A percentile compares a stretch with the other conserved stretches of the same genome.
phyloP scores from a whole-genome alignment of 192 early-diverging fungal genomes.

The Thamnidium elegans region DNA sequence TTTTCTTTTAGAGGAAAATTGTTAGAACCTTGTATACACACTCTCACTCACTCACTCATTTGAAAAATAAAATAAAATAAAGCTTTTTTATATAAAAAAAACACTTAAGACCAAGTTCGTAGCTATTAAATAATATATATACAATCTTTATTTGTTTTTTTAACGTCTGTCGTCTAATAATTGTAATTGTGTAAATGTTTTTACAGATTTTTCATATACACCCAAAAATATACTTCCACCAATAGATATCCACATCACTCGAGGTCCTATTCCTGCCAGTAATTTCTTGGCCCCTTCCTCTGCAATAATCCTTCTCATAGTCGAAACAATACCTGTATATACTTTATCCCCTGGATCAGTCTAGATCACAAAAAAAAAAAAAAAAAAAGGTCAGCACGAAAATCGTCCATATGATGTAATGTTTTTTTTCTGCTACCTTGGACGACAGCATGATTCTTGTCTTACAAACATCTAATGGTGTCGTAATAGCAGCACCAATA shows the following conservation, averaged over 20 bases:
- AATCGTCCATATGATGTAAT: neutral
- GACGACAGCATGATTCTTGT: constrained; percentile 91
- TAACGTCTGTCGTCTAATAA: constrained; percentile 15
- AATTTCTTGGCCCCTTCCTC: constrained; percentile 77
- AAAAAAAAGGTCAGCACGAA: neutral
- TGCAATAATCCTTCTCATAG: constrained; percentile 66
- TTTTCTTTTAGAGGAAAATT: no score
- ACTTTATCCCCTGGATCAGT: constrained; percentile 35
- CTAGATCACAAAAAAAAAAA: neutral
- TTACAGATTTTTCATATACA: constrained; percentile 78
- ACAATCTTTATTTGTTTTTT: no score
- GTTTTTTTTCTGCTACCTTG: constrained; percentile 38
- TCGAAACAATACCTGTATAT: constrained; percentile 65
- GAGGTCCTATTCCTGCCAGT: constrained; percentile 85
- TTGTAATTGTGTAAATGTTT: constrained; percentile 23
- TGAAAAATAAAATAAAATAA: no score
- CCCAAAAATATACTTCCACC: constrained; percentile 95
- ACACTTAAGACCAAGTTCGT: no score
- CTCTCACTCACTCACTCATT: no score
- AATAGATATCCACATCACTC: constrained; percentile 91
- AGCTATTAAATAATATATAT: no score
- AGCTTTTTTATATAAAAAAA: no score
- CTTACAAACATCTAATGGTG: constrained; percentile 93
- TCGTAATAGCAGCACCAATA: constrained; percentile 83
- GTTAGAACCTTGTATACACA: no score